phyloP scores from a whole-genome alignment of 352 stramenopile species.

The Elongisporangium senticosum region DNA sequence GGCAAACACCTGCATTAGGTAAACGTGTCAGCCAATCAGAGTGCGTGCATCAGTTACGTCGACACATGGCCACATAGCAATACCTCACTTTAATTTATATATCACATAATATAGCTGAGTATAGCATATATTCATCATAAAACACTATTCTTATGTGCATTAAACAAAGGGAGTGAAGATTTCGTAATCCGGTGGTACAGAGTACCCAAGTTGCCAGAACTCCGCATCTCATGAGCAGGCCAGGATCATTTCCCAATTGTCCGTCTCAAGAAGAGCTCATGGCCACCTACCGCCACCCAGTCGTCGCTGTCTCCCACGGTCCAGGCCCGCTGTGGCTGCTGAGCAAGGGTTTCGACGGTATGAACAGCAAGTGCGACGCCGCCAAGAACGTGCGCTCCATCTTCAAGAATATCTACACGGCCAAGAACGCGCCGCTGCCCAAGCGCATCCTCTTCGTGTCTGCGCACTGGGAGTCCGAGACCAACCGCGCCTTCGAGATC shows the following conservation, averaged over 20 bases:
- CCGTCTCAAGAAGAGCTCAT: neutral
- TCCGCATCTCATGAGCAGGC: neutral
- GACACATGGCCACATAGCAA: neutral
- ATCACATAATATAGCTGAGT: neutral
- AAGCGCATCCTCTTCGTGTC: slow-evolving; percentile 81
- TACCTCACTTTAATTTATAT: neutral
- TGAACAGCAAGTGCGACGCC: slow-evolving; percentile 18
- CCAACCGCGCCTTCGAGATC: slow-evolving; percentile 46
- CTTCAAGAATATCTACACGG: slow-evolving; percentile 45
- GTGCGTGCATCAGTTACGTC: neutral
- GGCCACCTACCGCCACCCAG: slow-evolving; percentile 17
- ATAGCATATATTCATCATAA: neutral
- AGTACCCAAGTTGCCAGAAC: neutral
- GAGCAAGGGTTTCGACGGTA: slow-evolving; percentile 30
- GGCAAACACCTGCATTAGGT: neutral
- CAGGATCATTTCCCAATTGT: neutral
- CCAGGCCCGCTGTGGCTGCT: slow-evolving; percentile 60
- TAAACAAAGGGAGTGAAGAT: neutral
- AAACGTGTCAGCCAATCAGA: neutral
- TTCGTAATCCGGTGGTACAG: neutral
- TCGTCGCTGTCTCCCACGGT: slow-evolving; percentile 54
- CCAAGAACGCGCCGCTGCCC: slow-evolving; percentile 24
- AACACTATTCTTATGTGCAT: neutral
- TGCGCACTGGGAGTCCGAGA: slow-evolving; percentile 83
- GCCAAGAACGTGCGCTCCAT: slow-evolving; percentile 34